Conservation (phyloP, 1,139 yeast genomes). For the Kodamaea suecica region DNA sequence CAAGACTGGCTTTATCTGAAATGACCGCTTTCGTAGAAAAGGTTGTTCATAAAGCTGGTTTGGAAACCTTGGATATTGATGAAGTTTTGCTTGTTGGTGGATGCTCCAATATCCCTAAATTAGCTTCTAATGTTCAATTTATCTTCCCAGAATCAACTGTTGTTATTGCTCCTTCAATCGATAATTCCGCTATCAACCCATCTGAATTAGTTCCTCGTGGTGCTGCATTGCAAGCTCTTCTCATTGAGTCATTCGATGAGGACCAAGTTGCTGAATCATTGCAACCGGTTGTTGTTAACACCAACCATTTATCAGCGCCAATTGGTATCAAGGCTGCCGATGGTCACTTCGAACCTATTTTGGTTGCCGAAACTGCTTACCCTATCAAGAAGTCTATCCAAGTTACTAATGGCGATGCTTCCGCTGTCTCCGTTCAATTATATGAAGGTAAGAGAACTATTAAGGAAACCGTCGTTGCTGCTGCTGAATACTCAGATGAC, state of each 20-base stretch:
- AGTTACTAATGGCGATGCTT: constrained; percentile 58
- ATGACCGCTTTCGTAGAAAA: constrained; percentile 75
- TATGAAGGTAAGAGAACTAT: constrained; percentile 83
- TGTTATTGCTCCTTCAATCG: constrained; percentile 73
- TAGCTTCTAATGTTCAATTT: constrained; percentile 68
- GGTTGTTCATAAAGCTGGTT: constrained; percentile 75
- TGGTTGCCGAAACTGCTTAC: constrained; percentile 83
- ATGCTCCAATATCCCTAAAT: constrained; percentile 86
- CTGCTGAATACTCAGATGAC: constrained; percentile 47
- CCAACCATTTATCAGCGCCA: constrained; percentile 81
- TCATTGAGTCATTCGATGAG: constrained; percentile 78
- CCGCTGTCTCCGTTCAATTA: constrained; percentile 66
- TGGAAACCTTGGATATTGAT: constrained; percentile 83
- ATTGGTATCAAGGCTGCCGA: constrained; percentile 79
- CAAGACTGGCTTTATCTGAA: constrained; percentile 72
- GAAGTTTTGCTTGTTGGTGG: constrained; percentile 95
- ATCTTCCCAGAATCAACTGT: constrained; percentile 80
- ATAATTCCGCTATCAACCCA: constrained; percentile 79
- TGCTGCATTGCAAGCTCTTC: constrained; percentile 94
- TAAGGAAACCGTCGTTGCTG: constrained; percentile 73
- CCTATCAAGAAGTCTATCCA: constrained; percentile 81
- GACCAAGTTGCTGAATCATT: constrained; percentile 84
- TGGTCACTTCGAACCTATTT: constrained; percentile 69
- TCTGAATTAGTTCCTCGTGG: constrained; percentile 91
- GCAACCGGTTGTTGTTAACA: constrained; percentile 82